Conservation (phyloP, 192 early-diverging fungal species). For the Mortierella claussenii region DNA sequence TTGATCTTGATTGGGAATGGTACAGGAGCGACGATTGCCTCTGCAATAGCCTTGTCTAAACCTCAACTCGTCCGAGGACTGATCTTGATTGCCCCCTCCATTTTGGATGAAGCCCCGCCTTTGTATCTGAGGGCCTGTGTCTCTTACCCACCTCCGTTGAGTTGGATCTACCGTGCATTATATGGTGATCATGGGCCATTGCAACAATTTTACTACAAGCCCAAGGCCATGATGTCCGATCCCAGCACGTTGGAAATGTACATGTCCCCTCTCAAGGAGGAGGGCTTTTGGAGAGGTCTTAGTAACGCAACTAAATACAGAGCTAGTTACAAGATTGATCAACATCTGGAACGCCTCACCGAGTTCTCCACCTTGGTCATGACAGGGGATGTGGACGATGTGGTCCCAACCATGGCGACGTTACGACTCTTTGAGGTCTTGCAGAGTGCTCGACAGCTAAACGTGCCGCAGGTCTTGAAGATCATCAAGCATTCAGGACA, state of each 20-base stretch:
- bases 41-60: constrained; percentile 24
- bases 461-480: constrained; percentile 35
- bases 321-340: constrained; percentile 15
- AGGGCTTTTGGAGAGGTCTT: constrained; percentile 42
- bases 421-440: constrained; percentile 31
- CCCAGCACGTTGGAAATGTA: constrained; percentile 30
- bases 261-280: constrained; percentile 14
- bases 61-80: constrained; percentile 17
- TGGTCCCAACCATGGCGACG: constrained; percentile 39
- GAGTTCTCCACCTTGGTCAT: constrained; percentile 39
- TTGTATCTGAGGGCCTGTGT: constrained; percentile 28
- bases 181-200: constrained; percentile 35
- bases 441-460: constrained; percentile 13
- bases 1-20: constrained; percentile 35
- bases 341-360: constrained; percentile 22
- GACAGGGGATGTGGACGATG: constrained; percentile 39
- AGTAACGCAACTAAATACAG: constrained; percentile 17
- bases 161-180: constrained; percentile 29
- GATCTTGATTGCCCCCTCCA: constrained; percentile 17
- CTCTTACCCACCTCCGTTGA: constrained; percentile 27
- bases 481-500: constrained; percentile 45
- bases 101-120: constrained; percentile 18
- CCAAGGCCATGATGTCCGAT: constrained; percentile 25
- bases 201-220: constrained; percentile 37
- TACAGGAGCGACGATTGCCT: constrained; percentile 30